Base-by-base conservation (phyloP, 2,329 filamentous ascomycete genomes). In the Sclerotinia nivalis region DNA sequence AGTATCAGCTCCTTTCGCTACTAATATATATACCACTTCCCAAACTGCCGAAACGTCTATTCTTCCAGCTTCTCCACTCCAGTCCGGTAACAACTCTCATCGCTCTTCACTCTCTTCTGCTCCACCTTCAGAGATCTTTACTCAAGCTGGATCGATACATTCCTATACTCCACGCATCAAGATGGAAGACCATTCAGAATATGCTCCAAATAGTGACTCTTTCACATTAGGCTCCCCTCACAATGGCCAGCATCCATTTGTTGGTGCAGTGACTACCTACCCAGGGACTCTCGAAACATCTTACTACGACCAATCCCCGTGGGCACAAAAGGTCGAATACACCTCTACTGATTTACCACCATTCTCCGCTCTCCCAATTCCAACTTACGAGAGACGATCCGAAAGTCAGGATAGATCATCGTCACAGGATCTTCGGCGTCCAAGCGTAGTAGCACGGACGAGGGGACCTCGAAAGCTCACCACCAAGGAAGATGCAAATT, bases 401-500 rank as follows among this genome's bases (percentile, higher is more conserved):
- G 73, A 76, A 40, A 75, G 72, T 68, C 72, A 73, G 47, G 76
- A 76, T 28, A 68, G 69, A 59, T 64, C 64, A 15, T 68, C 61
- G 15, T 56, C 73, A 56, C 73, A 74, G 20, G 71, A 71, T 28
- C 71, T 61, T 40, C 71, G 72, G 59, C 72, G 72, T 43, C 56
- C 64, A 47, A 69, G 74, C 18, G 73, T 72, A 9, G 68, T 78
- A 47, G 72, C 77, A 22, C 74, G 77, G 18, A 76, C 74, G 25
- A 74, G 77, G 69, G 74, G 73, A 18, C 80, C 82, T 25, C 83
- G 87, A 56, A 85, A 85, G 75, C 83, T 86, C 74, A 90, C 87
- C 2, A 88, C 89, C 25, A 86, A 85, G 70, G 89, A 90, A 73
- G 89, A 92, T 74, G 91, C 90, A 68, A 92, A 89, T 74, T 91